These are phyloP conservation scores for Mucor plumbeus DNA, from an alignment of 371 early-diverging fungal species.

Conservation along the genomic window DNA sequence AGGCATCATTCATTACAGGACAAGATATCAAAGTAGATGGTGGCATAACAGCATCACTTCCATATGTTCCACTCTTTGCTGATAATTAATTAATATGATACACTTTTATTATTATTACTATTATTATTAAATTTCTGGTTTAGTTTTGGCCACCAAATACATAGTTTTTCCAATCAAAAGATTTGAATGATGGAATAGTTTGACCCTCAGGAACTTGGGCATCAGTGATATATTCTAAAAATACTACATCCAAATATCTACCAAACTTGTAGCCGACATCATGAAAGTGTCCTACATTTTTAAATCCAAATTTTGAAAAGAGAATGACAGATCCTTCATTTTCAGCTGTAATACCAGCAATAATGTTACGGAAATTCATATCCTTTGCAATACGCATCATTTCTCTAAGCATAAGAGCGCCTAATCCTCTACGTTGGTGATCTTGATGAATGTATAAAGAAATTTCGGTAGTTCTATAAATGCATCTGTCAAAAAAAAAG, in stretches of 20 bases:
- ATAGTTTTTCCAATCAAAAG: slow-evolving; percentile 43
- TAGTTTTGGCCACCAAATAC: slow-evolving; percentile 21
- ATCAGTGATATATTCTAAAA: slow-evolving; percentile 44
- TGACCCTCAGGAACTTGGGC: slow-evolving; percentile 15
- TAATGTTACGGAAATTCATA: slow-evolving; percentile 40
- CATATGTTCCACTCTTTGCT: slow-evolving; percentile 7
- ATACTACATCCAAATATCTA: slow-evolving; percentile 43
- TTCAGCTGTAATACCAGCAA: slow-evolving; percentile 52
- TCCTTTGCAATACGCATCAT: slow-evolving; percentile 41
- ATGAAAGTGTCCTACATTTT: slow-evolving; percentile 36
- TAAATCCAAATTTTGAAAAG: slow-evolving; percentile 43
- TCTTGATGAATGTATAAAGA: slow-evolving; percentile 49
- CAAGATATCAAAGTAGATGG: slow-evolving; percentile 20
- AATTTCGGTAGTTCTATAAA: slow-evolving; percentile 45
- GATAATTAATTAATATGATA: background rate
- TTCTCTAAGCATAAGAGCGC: slow-evolving; percentile 36
- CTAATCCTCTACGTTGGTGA: slow-evolving; percentile 51
- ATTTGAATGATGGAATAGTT: slow-evolving; percentile 28
- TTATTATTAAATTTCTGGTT: slow-evolving; percentile 7
- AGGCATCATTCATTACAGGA: slow-evolving; percentile 13
- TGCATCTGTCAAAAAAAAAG: slow-evolving; percentile 3
- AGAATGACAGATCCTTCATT: slow-evolving; percentile 42
- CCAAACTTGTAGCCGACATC: slow-evolving; percentile 56
- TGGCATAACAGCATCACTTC: slow-evolving; percentile 6
- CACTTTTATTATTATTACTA: too few species aligned